These are phyloP conservation scores for Ustilago shanxiensis DNA, from an alignment of 1,284 basidiomycete genomes.

Conservation along the genomic window DNA sequence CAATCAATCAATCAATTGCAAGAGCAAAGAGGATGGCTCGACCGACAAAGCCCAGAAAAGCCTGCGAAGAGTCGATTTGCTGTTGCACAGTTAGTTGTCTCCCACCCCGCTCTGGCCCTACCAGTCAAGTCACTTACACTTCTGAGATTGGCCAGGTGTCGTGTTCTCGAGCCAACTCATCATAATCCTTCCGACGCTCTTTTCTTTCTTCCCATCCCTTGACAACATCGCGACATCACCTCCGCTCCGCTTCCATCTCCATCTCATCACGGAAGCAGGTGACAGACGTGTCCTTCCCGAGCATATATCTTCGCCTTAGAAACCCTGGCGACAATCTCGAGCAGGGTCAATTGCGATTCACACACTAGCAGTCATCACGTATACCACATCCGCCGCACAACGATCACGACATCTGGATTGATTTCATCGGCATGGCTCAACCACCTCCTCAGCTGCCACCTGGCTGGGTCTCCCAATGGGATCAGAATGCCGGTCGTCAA, in stretches of 20 bases:
- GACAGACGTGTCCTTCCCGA: no score
- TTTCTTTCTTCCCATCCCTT: background rate
- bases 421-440: conserved; percentile 50
- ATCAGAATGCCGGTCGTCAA: conserved; percentile 82
- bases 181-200: background rate
- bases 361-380: no score
- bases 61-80: no score
- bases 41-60: background rate
- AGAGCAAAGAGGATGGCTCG: background rate
- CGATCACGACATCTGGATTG: no score
- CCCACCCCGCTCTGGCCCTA: background rate
- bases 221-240: conserved; percentile 2
- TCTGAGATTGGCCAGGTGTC: conserved; percentile 18
- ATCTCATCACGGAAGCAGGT: background rate
- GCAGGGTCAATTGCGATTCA: no score
- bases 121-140: background rate
- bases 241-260: background rate
- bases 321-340: no score
- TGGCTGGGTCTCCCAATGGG: conserved; percentile 92
- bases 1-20: no score
- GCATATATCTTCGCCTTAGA: no score
- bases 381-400: no score
- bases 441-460: conserved; percentile 76
- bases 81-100: background rate
- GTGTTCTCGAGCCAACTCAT: conserved; percentile 18